These are phyloP conservation scores for Heterococcus sp. DNA, from an alignment of 108 stramenopile genomes.

Conservation along the genomic window DNA sequence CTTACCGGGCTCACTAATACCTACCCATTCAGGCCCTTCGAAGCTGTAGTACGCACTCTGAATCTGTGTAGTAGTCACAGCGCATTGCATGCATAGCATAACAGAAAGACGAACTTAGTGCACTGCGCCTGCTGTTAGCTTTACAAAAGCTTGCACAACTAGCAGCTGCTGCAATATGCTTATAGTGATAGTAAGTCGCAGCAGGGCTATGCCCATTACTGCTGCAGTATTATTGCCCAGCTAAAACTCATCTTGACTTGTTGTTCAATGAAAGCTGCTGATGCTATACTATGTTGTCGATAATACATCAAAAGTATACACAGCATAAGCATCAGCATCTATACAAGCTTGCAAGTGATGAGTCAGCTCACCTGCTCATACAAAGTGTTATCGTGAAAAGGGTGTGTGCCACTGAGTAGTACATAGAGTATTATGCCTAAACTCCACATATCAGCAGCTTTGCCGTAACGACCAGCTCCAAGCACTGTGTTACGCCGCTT, in stretches of 20 bases:
- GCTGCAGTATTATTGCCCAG: too few relatives aligned
- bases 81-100: not conserved
- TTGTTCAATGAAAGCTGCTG: too few relatives aligned
- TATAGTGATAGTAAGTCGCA: not conserved
- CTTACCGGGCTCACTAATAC: conserved; percentile 42
- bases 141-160: not conserved
- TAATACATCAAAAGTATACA: too few relatives aligned
- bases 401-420: conserved; percentile 54
- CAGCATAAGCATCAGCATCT: too few relatives aligned
- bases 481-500: conserved; percentile 47
- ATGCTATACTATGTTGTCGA: too few relatives aligned
- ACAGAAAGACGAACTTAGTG: not conserved
- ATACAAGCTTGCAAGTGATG: too few relatives aligned
- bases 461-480: conserved; percentile 43
- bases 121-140: not conserved
- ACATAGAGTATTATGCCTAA: conserved; percentile 58
- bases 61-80: conserved; percentile 45
- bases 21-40: conserved; percentile 40
- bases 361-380: conserved; percentile 43
- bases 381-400: conserved; percentile 48
- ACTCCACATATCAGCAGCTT: conserved; percentile 57
- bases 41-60: conserved; percentile 41
- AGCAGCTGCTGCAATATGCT: not conserved
- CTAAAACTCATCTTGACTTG: too few relatives aligned
- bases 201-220: too few relatives aligned